Evolutionary conservation across 495 filamentous ascomycete species (phyloP).

Genomic region (Delitschia confertaspora): DNA sequence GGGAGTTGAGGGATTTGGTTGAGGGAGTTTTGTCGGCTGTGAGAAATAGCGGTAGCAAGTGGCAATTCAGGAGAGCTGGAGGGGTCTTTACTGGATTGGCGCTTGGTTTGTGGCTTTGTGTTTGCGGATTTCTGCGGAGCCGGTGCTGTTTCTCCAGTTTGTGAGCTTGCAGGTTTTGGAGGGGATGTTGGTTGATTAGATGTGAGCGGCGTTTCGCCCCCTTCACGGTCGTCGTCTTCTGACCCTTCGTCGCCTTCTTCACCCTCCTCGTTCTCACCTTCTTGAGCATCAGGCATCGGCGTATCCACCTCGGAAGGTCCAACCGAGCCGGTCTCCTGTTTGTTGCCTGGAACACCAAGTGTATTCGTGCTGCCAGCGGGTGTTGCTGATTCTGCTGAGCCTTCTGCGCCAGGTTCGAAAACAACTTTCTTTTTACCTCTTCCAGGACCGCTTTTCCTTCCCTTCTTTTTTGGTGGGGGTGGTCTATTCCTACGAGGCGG

Average conservation of each 20-base stretch:
- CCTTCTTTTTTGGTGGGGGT: constrained; percentile 49
- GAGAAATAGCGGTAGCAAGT: constrained; percentile 23
- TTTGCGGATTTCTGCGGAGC: background rate
- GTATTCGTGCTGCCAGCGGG: constrained; percentile 22
- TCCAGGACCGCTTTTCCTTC: constrained; percentile 30
- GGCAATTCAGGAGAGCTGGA: constrained; percentile 32
- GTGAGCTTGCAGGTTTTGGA: background rate
- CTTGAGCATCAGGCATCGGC: constrained; percentile 28
- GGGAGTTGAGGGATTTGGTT: constrained; percentile 18
- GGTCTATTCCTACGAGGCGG: constrained; percentile 50
- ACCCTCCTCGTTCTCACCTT: constrained; percentile 27
- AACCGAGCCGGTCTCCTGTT: constrained; percentile 24
- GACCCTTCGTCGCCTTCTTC: constrained; percentile 30
- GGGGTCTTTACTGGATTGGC: constrained; percentile 7
- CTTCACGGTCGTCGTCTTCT: constrained; percentile 28
- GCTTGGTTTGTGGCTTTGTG: constrained; percentile 3
- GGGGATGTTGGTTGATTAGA: constrained; percentile 7
- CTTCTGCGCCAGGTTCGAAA: constrained; percentile 30
- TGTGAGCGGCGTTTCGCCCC: background rate
- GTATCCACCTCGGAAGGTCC: constrained; percentile 31
- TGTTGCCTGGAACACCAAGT: constrained; percentile 12
- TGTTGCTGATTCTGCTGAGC: constrained; percentile 5
- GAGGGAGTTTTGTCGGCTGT: constrained; percentile 32
- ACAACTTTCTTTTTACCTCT: constrained; percentile 36
- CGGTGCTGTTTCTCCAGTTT: background rate